Conservation (phyloP, 2,329 filamentous ascomycete species). For the Colletotrichum tabaci region DNA sequence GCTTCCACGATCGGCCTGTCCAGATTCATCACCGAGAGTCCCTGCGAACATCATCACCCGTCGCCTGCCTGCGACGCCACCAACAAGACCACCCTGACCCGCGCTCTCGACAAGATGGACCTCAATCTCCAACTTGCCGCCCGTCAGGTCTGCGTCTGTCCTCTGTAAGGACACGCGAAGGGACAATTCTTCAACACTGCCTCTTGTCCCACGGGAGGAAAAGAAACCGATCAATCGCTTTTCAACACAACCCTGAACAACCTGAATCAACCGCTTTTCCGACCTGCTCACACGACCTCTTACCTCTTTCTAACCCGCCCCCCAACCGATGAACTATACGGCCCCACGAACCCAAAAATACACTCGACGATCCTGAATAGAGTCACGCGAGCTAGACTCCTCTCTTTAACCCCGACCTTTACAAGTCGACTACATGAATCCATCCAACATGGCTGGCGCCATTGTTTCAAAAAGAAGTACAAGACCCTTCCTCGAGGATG, state of each 20-base stretch:
- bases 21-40: conserved; percentile 34
- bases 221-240: conserved; percentile 12
- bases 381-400: conserved; percentile 35
- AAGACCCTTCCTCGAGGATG: conserved; percentile 40
- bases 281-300: conserved; percentile 40
- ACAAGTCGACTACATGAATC: not conserved
- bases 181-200: conserved; percentile 32
- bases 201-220: conserved; percentile 30
- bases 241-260: conserved; percentile 3
- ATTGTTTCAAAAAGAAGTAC: conserved; percentile 43
- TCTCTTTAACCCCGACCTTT: not conserved
- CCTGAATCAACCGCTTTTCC: conserved; percentile 14
- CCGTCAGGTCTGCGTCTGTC: conserved; percentile 39
- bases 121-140: conserved; percentile 43
- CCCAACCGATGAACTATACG: conserved; percentile 5
- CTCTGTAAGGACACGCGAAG: conserved; percentile 38
- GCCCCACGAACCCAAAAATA: conserved; percentile 4
- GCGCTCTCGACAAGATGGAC: conserved; percentile 43
- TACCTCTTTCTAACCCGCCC: conserved; percentile 28
- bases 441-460: conserved; percentile 24
- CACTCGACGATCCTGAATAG: conserved; percentile 1
- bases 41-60: conserved; percentile 23
- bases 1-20: conserved; percentile 1
- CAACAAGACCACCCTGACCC: conserved; percentile 9
- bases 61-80: conserved; percentile 16